Conservation (phyloP, 148 eudicot genomes). For the Vaccinium macrocarpon region DNA sequence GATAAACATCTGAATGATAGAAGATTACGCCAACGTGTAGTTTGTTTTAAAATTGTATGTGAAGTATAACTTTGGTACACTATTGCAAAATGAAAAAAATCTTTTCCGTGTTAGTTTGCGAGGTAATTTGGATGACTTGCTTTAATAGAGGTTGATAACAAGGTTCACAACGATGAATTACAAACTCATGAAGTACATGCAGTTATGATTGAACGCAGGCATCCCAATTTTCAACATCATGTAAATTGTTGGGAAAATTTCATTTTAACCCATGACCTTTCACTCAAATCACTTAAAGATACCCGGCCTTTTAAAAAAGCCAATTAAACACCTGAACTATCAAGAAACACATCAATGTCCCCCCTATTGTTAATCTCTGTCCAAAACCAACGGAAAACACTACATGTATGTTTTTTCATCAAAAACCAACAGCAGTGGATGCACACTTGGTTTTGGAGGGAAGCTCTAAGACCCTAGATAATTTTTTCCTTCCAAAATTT, state of each 20-base stretch:
- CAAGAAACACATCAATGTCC: no score
- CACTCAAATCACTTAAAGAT: not conserved
- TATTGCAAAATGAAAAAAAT: not conserved
- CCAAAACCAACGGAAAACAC: no score
- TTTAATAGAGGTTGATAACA: not conserved
- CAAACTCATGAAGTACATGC: not conserved
- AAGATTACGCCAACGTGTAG: not conserved
- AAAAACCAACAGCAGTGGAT: no score
- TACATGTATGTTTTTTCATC: no score
- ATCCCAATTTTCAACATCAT: not conserved
- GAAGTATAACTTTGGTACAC: not conserved
- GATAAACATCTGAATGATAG: not conserved
- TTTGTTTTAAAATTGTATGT: not conserved
- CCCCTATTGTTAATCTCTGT: no score
- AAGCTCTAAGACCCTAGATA: no score
- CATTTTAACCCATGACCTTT: not conserved
- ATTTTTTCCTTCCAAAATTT: no score
- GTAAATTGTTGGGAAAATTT: not conserved
- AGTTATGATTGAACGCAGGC: not conserved
- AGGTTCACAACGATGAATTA: not conserved
- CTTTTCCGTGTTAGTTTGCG: not conserved
- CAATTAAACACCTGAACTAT: no score
- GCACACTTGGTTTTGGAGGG: no score
- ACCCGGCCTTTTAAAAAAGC: not conserved
- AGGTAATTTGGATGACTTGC: not conserved